A percentile compares a stretch with the other conserved stretches of the same genome.
These are phyloP conservation scores for Pseudogymnoascus sp. DNA, from an alignment of 2,329 filamentous ascomycete genomes.

Conservation along the genomic window DNA sequence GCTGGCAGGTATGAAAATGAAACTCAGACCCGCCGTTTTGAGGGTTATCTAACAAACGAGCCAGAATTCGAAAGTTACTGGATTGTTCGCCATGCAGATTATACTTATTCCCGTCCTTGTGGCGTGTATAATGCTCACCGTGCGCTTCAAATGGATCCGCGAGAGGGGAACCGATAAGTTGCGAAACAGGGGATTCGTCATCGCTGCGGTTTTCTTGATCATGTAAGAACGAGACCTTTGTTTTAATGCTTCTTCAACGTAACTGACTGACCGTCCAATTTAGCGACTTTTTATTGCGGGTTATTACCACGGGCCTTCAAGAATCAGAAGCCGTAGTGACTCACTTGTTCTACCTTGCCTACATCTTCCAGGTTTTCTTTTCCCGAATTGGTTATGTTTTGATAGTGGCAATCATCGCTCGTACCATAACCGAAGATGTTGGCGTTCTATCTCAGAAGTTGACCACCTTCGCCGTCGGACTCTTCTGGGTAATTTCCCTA, in stretches of 20 bases:
- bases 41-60: neutral
- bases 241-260: neutral
- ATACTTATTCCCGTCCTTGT: neutral
- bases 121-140: neutral
- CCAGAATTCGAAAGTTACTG: neutral
- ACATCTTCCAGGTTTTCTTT: neutral
- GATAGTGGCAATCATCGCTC: neutral
- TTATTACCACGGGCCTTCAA: neutral
- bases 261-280: neutral
- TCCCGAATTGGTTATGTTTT: neutral
- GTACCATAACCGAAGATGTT: neutral
- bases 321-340: neutral
- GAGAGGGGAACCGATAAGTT: neutral
- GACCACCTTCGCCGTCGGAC: neutral
- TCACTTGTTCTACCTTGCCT: neutral
- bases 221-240: neutral
- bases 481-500: neutral
- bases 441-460: neutral
- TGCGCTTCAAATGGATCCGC: slow-evolving; percentile 2
- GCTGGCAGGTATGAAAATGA: neutral
- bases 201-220: neutral
- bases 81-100: neutral
- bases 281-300: neutral
- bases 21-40: neutral
- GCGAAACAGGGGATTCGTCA: neutral